Percentiles rank a stretch among this genome's conserved stretches.
phyloP scores from a whole-genome alignment of 495 filamentous ascomycete genomes.

The Zalerion maritima region DNA sequence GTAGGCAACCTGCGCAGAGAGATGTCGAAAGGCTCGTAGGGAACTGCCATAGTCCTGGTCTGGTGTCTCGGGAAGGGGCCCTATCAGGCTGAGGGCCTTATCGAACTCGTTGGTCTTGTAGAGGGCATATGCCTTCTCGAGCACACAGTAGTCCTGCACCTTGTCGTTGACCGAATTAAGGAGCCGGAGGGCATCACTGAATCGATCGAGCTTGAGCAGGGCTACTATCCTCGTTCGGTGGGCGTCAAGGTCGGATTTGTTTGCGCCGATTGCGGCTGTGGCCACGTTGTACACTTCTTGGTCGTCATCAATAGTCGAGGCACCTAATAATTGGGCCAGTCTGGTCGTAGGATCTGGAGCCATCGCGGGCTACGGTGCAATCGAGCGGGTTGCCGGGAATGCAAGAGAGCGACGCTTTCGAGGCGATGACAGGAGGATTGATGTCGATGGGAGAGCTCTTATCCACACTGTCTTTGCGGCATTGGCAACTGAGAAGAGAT shows the following conservation, averaged over 20 bases:
- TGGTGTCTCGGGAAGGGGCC: too few relatives aligned
- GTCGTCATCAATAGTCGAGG: constrained; percentile 32
- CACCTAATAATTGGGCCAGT: constrained; percentile 34
- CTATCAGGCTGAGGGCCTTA: too few relatives aligned
- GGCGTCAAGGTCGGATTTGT: constrained; percentile 54
- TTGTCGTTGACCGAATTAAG: constrained; percentile 56
- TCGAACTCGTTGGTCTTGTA: constrained; percentile 73
- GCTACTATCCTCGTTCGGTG: constrained; percentile 73
- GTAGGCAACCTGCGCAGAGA: constrained; percentile 83
- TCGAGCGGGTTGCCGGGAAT: too few relatives aligned
- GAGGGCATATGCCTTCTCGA: constrained; percentile 82
- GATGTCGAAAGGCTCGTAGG: constrained; percentile 57
- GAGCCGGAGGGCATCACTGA: constrained; percentile 68
- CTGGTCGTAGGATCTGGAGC: constrained; percentile 30
- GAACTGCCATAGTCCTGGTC: constrained; percentile 8
- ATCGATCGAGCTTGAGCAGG: constrained; percentile 85
- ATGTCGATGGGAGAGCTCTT: not conserved
- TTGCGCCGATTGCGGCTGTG: constrained; percentile 48
- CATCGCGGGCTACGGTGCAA: constrained; percentile 13
- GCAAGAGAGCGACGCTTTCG: too few relatives aligned
- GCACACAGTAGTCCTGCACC: constrained; percentile 47
- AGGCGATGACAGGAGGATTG: constrained; percentile 1
- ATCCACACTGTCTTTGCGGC: not conserved
- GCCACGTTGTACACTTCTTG: constrained; percentile 30
- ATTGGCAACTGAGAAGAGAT: too few relatives aligned